These are phyloP conservation scores for Zymoseptoria ardabiliae DNA, from an alignment of 2,329 filamentous ascomycete genomes.

Conservation along the genomic window DNA sequence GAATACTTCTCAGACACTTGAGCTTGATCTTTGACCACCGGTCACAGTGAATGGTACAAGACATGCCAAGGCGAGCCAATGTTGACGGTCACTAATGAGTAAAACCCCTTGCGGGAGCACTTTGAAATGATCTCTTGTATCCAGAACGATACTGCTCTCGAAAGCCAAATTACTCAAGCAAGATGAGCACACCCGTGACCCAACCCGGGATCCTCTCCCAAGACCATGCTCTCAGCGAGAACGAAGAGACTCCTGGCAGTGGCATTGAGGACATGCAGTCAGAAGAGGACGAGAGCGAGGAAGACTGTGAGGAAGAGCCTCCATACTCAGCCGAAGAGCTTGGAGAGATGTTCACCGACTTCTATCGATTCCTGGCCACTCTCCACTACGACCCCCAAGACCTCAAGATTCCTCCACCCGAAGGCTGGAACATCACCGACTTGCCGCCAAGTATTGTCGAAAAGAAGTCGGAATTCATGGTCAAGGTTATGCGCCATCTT, in stretches of 20 bases:
- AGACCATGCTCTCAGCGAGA: not conserved
- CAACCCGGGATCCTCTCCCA: not conserved
- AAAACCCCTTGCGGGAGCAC: not conserved
- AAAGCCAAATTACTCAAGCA: not conserved
- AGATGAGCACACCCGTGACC: not conserved
- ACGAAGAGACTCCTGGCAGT: not conserved
- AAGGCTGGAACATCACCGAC: not conserved
- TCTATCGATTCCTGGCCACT: constrained; percentile 1
- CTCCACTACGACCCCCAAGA: constrained; percentile 1
- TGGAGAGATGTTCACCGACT: not conserved
- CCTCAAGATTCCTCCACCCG: not conserved
- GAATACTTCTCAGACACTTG: not conserved
- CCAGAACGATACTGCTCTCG: not conserved
- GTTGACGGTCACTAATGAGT: not conserved
- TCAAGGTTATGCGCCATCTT: not conserved
- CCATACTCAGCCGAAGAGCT: not conserved
- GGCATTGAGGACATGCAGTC: not conserved
- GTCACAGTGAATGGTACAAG: not conserved
- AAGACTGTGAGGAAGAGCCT: not conserved
- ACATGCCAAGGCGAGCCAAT: not conserved
- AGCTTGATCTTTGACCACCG: not conserved
- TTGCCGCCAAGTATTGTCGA: not conserved
- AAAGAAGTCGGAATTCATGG: not conserved
- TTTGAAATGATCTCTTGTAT: not conserved
- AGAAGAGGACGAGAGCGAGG: not conserved